These are phyloP conservation scores for Blastobotrys serpentis DNA, from an alignment of 1,139 yeast genomes.

Conservation along the genomic window DNA sequence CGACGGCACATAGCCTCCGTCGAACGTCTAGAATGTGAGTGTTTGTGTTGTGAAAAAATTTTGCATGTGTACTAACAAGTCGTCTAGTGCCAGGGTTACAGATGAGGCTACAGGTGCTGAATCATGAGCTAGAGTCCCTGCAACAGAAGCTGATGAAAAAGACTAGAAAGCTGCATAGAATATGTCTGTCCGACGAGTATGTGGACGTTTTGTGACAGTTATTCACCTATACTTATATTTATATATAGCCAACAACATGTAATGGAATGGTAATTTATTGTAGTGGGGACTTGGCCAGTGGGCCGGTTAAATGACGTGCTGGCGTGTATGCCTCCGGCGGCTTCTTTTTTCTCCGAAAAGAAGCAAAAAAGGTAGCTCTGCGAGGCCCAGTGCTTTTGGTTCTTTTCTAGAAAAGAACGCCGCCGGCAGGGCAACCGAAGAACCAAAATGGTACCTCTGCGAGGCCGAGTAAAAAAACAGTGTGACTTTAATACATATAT, in stretches of 20 bases:
- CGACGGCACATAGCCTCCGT: constrained; percentile 14
- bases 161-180: constrained; percentile 8
- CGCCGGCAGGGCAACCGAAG: too few species aligned
- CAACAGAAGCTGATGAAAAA: constrained; percentile 8
- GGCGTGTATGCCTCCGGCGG: too few species aligned
- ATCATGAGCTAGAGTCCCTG: constrained; percentile 7
- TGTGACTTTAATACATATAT: constrained; percentile 3
- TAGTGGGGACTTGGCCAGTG: too few species aligned
- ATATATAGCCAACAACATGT: background rate
- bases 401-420: too few species aligned
- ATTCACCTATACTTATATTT: background rate
- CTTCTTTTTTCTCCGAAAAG: too few species aligned
- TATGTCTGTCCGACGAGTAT: constrained; percentile 5
- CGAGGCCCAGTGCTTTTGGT: too few species aligned
- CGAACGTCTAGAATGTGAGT: constrained; percentile 6
- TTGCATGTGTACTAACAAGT: background rate
- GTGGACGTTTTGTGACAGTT: constrained; percentile 1
- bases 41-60: too few species aligned
- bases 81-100: constrained; percentile 7
- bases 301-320: background rate
- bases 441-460: too few species aligned
- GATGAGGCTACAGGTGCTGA: constrained; percentile 1
- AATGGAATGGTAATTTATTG: too few species aligned
- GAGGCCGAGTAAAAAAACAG: too few species aligned
- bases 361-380: too few species aligned